Conservation (phyloP, 495 filamentous ascomycete genomes). For the Lophiotrema nucula region DNA sequence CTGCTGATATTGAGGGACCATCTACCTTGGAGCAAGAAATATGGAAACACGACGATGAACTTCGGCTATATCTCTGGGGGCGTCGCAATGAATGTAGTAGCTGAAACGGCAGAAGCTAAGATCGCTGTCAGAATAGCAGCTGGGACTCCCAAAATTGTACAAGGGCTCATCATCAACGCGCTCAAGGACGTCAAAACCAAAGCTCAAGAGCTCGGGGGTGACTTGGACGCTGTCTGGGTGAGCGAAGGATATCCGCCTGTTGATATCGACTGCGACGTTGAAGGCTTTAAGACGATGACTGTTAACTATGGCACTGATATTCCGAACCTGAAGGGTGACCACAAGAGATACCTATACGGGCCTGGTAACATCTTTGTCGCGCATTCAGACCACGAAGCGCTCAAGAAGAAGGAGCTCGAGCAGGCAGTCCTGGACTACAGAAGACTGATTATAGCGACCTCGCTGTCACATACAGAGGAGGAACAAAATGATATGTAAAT, state of each 20-base stretch:
- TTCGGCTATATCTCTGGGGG: slow-evolving; percentile 76
- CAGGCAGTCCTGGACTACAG: slow-evolving; percentile 48
- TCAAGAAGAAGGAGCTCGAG: slow-evolving; percentile 62
- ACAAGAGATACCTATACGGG: slow-evolving; percentile 84
- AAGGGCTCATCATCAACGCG: slow-evolving; percentile 56
- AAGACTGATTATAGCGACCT: slow-evolving; percentile 37
- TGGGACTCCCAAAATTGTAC: slow-evolving; percentile 60
- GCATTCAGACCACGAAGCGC: slow-evolving; percentile 78
- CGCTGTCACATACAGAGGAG: slow-evolving; percentile 10
- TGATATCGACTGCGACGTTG: slow-evolving; percentile 74
- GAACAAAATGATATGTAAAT: background rate
- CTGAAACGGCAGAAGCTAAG: slow-evolving; percentile 64
- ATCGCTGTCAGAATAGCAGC: slow-evolving; percentile 73
- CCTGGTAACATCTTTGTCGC: slow-evolving; percentile 87
- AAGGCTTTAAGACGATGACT: slow-evolving; percentile 74
- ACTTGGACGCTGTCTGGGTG: slow-evolving; percentile 59
- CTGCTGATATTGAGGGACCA: slow-evolving; percentile 59
- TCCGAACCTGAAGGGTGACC: slow-evolving; percentile 66
- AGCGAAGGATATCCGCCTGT: slow-evolving; percentile 68
- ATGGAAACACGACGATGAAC: slow-evolving; percentile 85
- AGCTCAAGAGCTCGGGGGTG: slow-evolving; percentile 50
- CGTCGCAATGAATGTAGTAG: slow-evolving; percentile 85
- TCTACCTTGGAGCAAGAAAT: slow-evolving; percentile 70
- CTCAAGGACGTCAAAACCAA: slow-evolving; percentile 41
- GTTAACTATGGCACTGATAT: slow-evolving; percentile 95